phyloP scores from a whole-genome alignment of 495 filamentous ascomycete genomes.

The Hypoxylon rickii region DNA sequence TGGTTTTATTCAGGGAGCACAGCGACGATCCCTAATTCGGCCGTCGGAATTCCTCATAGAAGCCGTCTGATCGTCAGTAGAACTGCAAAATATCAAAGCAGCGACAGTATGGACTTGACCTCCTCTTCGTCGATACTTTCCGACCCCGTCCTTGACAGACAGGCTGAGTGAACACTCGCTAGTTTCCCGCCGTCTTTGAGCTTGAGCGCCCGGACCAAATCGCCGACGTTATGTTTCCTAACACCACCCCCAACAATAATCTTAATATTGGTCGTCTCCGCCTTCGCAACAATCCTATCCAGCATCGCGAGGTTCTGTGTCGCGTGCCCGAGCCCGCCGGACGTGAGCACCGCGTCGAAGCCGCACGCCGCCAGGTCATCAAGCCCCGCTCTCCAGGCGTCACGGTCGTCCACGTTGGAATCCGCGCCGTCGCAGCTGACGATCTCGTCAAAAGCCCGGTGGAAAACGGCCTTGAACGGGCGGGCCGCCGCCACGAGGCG shows the following conservation, averaged over 20 bases:
- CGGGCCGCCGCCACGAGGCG: slow-evolving; percentile 34
- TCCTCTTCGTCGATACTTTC: slow-evolving; percentile 29
- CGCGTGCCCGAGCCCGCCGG: slow-evolving; percentile 44
- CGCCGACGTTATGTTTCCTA: slow-evolving; percentile 36
- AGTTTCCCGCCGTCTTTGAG: slow-evolving; percentile 5
- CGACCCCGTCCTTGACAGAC: slow-evolving; percentile 14
- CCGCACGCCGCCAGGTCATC: slow-evolving; percentile 34
- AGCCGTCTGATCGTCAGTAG: too few relatives aligned
- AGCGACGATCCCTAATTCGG: too few relatives aligned
- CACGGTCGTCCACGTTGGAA: background rate
- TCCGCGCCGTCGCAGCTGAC: slow-evolving; percentile 21
- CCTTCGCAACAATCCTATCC: slow-evolving; percentile 29
- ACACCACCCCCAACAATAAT: slow-evolving; percentile 51
- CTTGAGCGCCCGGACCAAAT: slow-evolving; percentile 20
- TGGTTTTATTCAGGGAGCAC: too few relatives aligned
- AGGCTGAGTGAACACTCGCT: slow-evolving; percentile 44
- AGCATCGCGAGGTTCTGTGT: slow-evolving; percentile 35
- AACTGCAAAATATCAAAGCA: too few relatives aligned
- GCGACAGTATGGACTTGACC: slow-evolving; percentile 27
- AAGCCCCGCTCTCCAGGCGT: slow-evolving; percentile 27
- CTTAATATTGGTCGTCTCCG: slow-evolving; percentile 29
- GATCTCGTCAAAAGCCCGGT: slow-evolving; percentile 50
- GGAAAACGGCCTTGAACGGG: slow-evolving; percentile 41
- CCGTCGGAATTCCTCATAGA: too few relatives aligned
- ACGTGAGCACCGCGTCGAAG: slow-evolving; percentile 48